Evolutionary conservation across 495 filamentous ascomycete genomes (phyloP), one percentile per base, ranked within the genome.

Genomic region (Cercophora newfieldiana): DNA sequence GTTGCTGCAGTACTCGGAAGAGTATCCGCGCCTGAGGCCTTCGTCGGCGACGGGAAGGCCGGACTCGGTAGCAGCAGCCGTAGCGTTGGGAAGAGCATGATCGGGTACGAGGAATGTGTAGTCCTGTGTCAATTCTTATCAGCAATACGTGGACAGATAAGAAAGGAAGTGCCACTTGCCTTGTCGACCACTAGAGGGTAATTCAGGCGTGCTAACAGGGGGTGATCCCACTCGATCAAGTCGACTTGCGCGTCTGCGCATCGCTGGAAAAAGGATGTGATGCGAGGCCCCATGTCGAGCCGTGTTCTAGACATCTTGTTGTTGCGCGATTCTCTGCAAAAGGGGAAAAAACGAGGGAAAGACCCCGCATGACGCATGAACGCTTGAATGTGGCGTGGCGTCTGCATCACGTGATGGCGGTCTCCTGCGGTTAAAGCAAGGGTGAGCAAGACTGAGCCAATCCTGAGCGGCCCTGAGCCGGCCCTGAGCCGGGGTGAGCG

Each of bases 241-340:
- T n/a, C 48, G 48, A 51, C 48, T n/a, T 51, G 48, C 48, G 48
- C 48, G 48, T 51, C 18, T 51, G 48, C 48, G 48, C 48, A 51
- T 51, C 48, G 48, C 48, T 51, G 48, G 48, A 51, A 51, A 16
- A 51, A 51, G 18, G 48, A 51, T 51, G 48, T 51, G 18, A 51
- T 51, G 21, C 48, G 48, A 51, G 48, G 48, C 48, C 18, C 48
- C 48, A 51, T 51, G 48, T 51, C 48, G 48, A 51, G 48, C 48
- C 48, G 48, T 51, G 48, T 51, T 51, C 48, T 51, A 51, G 48
- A 51, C 48, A 51, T 51, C 48, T 51, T 51, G 48, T 51, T 51
- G 48, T n/a, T 51, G 48, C 48, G 48, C 48, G 48, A 51, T 51
- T 51, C 48, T 51, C 48, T 51, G 48, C 48, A 51, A 51, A 51